Conservation (phyloP, 257 asterid species). For the Solanum sitiens region DNA sequence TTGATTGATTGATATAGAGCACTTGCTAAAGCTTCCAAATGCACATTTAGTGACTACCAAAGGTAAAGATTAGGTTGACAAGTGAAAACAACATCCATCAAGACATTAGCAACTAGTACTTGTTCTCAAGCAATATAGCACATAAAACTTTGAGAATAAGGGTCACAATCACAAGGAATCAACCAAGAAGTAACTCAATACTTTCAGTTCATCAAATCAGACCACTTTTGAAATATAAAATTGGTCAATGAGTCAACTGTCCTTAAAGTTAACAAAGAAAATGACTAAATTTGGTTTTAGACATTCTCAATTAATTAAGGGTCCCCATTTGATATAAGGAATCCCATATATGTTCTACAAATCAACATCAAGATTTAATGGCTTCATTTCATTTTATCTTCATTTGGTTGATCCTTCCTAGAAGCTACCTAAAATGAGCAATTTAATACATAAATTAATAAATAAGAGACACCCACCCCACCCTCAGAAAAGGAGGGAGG, state of each 20-base stretch:
- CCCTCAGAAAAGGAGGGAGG: neutral
- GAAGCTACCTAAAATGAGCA: neutral
- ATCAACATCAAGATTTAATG: slow-evolving; percentile 9
- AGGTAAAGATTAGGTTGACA: neutral
- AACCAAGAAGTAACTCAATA: neutral
- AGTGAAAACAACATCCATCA: neutral
- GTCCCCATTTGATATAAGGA: neutral
- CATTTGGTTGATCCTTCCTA: neutral
- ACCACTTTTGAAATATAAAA: neutral
- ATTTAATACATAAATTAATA: neutral
- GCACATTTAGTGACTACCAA: neutral
- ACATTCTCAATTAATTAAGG: slow-evolving; percentile 2
- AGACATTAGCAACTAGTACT: neutral
- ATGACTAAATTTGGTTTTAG: neutral
- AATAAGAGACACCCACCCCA: neutral
- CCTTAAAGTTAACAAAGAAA: neutral
- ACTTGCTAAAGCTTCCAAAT: neutral
- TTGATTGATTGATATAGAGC: neutral
- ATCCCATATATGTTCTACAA: neutral
- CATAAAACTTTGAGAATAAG: neutral
- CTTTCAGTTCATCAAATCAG: neutral
- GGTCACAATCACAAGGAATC: neutral
- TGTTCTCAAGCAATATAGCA: neutral
- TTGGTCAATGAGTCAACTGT: slow-evolving; percentile 16
- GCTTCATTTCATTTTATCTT: neutral